These are phyloP conservation scores for Calonectria multiphialidica DNA, from an alignment of 2,329 filamentous ascomycete genomes.

Conservation along the genomic window DNA sequence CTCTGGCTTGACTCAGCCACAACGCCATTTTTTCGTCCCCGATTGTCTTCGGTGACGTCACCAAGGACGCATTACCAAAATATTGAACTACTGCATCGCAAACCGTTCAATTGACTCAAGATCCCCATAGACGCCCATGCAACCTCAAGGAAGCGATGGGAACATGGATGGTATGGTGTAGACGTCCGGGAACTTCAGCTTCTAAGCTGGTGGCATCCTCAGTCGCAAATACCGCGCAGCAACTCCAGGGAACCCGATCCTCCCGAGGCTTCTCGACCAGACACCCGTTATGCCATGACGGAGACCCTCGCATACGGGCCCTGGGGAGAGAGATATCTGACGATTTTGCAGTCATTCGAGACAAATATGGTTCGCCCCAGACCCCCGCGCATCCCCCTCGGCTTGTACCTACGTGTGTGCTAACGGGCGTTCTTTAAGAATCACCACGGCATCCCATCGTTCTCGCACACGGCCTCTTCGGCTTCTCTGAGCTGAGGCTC, in stretches of 20 bases:
- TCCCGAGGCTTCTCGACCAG: slow-evolving; percentile 31
- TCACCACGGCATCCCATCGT: slow-evolving; percentile 73
- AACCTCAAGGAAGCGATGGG: slow-evolving; percentile 33
- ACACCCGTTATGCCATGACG: slow-evolving; percentile 25
- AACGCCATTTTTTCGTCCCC: background rate
- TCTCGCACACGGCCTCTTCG: slow-evolving; percentile 74
- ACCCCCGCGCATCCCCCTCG: background rate
- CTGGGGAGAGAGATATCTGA: slow-evolving; percentile 57
- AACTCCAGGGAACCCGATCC: background rate
- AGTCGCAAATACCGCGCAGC: slow-evolving; percentile 13
- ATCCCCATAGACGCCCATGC: slow-evolving; percentile 14
- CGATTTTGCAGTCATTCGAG: slow-evolving; percentile 59
- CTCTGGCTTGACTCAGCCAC: background rate
- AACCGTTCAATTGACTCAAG: slow-evolving; percentile 12
- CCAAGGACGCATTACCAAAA: slow-evolving; percentile 2
- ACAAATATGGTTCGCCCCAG: slow-evolving; percentile 55
- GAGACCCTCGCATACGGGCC: slow-evolving; percentile 56
- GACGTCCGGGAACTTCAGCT: slow-evolving; percentile 7
- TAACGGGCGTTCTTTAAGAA: slow-evolving; percentile 48
- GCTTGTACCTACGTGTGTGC: background rate
- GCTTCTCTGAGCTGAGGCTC: slow-evolving; percentile 70
- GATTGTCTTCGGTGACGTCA: slow-evolving; percentile 37
- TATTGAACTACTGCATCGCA: slow-evolving; percentile 2
- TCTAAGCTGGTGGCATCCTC: background rate
- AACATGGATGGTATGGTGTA: slow-evolving; percentile 33